Conservation (phyloP, 2,329 filamentous ascomycete genomes). For the Penicillium concentricum region DNA sequence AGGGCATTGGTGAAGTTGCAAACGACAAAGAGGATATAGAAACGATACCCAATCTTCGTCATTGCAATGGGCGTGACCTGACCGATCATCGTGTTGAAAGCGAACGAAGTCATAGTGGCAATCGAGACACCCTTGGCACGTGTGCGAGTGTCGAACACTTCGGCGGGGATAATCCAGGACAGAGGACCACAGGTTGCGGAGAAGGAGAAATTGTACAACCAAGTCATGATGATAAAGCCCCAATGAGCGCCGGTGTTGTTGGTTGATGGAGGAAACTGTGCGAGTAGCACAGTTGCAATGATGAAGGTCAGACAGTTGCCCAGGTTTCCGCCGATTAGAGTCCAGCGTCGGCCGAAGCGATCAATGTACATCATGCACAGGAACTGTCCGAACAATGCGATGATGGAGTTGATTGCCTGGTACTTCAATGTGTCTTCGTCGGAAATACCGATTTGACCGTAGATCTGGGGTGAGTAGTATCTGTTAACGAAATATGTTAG, state of each 20-base stretch:
- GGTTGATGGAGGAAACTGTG: constrained; percentile 60
- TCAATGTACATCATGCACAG: constrained; percentile 67
- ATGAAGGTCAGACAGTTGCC: constrained; percentile 70
- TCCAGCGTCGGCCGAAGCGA: constrained; percentile 67
- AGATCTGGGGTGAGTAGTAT: constrained; percentile 69
- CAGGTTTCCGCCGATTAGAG: constrained; percentile 70
- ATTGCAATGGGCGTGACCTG: constrained; percentile 65
- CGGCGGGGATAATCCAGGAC: constrained; percentile 59
- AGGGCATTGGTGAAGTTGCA: constrained; percentile 68
- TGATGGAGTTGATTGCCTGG: constrained; percentile 71
- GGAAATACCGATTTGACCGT: constrained; percentile 66
- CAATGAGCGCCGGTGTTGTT: constrained; percentile 38
- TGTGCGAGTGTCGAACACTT: constrained; percentile 76
- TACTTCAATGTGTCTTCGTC: constrained; percentile 67
- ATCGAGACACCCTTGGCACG: constrained; percentile 72
- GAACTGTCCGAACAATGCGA: constrained; percentile 68
- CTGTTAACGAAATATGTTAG: constrained; percentile 14
- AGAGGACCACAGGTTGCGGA: constrained; percentile 68
- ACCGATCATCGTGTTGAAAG: constrained; percentile 75
- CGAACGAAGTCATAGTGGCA: constrained; percentile 70
- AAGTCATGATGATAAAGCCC: constrained; percentile 71
- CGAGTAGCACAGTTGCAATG: constrained; percentile 59
- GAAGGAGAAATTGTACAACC: constrained; percentile 79
- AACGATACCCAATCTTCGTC: constrained; percentile 54
- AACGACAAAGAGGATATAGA: constrained; percentile 62